These are phyloP conservation scores for Oemleria cerasiformis DNA, from an alignment of 306 rosid genomes.

Conservation along the genomic window DNA sequence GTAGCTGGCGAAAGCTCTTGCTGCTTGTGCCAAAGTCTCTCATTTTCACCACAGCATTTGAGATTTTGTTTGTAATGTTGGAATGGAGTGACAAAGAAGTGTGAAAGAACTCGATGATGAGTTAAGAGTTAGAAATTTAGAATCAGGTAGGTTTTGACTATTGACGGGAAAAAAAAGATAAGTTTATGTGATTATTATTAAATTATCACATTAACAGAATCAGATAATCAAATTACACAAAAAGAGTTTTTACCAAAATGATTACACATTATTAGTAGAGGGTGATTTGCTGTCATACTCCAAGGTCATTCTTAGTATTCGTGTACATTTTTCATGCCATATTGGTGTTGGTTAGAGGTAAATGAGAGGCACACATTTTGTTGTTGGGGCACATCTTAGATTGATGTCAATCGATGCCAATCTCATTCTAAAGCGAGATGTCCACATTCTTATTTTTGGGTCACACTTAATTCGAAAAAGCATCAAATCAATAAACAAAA, in stretches of 20 bases:
- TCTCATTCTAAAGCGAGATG: background rate
- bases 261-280: background rate
- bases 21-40: background rate
- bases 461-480: background rate
- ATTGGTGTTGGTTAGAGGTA: background rate
- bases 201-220: too few species aligned
- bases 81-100: background rate
- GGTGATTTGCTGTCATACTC: constrained; percentile 10
- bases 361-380: background rate
- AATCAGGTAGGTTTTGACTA: background rate
- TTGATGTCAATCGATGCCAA: too few species aligned
- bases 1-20: background rate
- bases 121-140: background rate
- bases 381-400: background rate
- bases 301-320: background rate
- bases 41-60: background rate
- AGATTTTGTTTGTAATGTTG: background rate
- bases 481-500: background rate
- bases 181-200: too few species aligned
- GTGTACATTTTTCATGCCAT: constrained; percentile 12
- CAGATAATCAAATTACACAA: background rate
- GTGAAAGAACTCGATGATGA: too few species aligned
- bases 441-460: background rate
- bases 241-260: background rate
- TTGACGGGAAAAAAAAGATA: too few species aligned